Conservation (phyloP, 768 basidiomycete genomes). For the Lentinula sp. region DNA sequence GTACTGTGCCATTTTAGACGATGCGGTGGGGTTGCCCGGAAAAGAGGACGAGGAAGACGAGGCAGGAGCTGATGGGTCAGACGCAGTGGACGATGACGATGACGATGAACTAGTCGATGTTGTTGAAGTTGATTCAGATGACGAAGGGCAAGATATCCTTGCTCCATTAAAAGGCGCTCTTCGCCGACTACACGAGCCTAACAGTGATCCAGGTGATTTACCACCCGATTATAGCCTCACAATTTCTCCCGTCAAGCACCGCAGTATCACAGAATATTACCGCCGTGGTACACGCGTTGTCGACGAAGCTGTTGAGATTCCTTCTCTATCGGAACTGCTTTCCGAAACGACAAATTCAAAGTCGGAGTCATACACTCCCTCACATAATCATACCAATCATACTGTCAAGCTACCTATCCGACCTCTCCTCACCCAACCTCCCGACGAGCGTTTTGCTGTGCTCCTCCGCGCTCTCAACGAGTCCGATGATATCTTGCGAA, state of each 20-base stretch:
- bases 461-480: slow-evolving; percentile 45
- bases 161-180: slow-evolving; percentile 68
- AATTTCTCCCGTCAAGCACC: slow-evolving; percentile 11
- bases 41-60: slow-evolving; percentile 11
- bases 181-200: slow-evolving; percentile 45
- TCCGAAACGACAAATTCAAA: slow-evolving; percentile 23
- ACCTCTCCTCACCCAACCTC: slow-evolving; percentile 44
- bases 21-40: slow-evolving; percentile 55
- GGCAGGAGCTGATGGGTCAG: slow-evolving; percentile 13
- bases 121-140: slow-evolving; percentile 53
- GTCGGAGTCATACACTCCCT: background rate
- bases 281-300: slow-evolving; percentile 65
- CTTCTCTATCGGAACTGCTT: slow-evolving; percentile 44
- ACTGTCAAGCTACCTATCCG: slow-evolving; percentile 19
- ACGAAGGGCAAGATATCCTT: slow-evolving; percentile 45
- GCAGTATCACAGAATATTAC: slow-evolving; percentile 10
- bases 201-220: slow-evolving; percentile 22
- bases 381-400: background rate
- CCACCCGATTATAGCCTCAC: slow-evolving; percentile 23
- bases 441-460: slow-evolving; percentile 46
- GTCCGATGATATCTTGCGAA: background rate
- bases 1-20: slow-evolving; percentile 64
- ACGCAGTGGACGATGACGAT: slow-evolving; percentile 12
- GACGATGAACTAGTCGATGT: slow-evolving; percentile 66
- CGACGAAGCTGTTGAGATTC: slow-evolving; percentile 49